Evolutionary conservation across 2,329 filamentous ascomycete genomes (phyloP), one percentile per base, ranked within the genome.

Genomic region (Trichoderma polysporum): DNA sequence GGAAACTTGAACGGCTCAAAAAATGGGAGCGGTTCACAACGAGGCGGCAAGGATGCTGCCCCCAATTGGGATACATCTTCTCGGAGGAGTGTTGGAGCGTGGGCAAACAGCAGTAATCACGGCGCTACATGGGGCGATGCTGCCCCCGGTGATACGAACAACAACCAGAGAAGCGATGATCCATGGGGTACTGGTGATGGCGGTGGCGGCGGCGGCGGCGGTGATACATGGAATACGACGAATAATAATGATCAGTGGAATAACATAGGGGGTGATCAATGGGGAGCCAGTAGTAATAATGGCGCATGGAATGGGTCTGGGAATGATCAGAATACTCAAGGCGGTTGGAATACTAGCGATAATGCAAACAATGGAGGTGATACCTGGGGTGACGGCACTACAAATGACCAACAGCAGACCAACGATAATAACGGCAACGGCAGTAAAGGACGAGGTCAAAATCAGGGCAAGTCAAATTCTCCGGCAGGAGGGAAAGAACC

Each of bases 401-500:
- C 22, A 25, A 60, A 60, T 9, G 25, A 60, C 33, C 49, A 54
- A 8, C 56, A 66, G 12, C 54, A 60, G 22, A 54, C 39, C 4
- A 61, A 47, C 22, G 37, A 61, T 27, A 49, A 58, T 10, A 45
- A 45, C 15, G 56, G 41, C 19, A 37, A 62, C 25, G 63, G 65
- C 64, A 66, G 61, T 39, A 66, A 73, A 12, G 70, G 66, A 13
- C 68, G 60, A 27, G 68, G 68, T 3, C 72, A 62, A 22, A 60
- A 53, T 22, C 66, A 53, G 29, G 35, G 17, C 1, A 31, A 58
- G 25, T 27, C 45, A 10, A 65, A 33, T 13, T 13, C 60, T 12
- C 50, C 60, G n/a, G 3, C 37, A 19, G 19, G 33, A 7, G 35
- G 13, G 7, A 53, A 27, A 13, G 57, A 57, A 1, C 49, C 65